These are phyloP conservation scores for Moniliella sp. DNA, from an alignment of 1,284 basidiomycete genomes.

Conservation along the genomic window DNA sequence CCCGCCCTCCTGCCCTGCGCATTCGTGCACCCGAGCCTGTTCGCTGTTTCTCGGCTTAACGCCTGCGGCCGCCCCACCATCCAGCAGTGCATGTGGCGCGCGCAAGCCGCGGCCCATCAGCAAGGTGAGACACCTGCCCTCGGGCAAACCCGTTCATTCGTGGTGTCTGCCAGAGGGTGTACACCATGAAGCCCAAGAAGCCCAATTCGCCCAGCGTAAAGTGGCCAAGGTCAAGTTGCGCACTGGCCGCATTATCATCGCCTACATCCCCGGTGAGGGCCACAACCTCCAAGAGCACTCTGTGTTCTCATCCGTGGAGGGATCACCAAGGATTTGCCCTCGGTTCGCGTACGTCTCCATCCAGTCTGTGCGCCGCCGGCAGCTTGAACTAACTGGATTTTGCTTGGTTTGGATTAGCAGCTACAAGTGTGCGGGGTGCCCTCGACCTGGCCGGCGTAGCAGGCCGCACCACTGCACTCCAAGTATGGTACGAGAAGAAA, in stretches of 20 bases:
- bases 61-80: too few species aligned
- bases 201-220: conserved; percentile 93
- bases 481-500: conserved; percentile 90
- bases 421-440: conserved; percentile 75
- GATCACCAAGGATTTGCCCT: conserved; percentile 78
- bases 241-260: conserved; percentile 69
- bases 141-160: too few species aligned
- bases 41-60: too few species aligned
- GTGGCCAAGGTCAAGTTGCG: conserved; percentile 79
- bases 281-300: conserved; percentile 95
- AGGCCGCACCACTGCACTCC: conserved; percentile 59
- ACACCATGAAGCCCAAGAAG: conserved; percentile 61
- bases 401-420: conserved; percentile 54
- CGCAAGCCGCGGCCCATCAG: too few species aligned
- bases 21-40: too few species aligned
- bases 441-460: conserved; percentile 78
- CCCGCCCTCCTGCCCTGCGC: too few species aligned
- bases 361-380: not conserved
- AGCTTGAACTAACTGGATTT: not conserved
- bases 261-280: conserved; percentile 90
- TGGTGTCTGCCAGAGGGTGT: conserved; percentile 9
- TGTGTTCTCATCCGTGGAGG: conserved; percentile 86
- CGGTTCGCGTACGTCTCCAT: not conserved
- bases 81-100: too few species aligned
- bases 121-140: too few species aligned